These are phyloP conservation scores for Amaranthus palmeri DNA, from an alignment of 148 eudicot species.

Conservation along the genomic window DNA sequence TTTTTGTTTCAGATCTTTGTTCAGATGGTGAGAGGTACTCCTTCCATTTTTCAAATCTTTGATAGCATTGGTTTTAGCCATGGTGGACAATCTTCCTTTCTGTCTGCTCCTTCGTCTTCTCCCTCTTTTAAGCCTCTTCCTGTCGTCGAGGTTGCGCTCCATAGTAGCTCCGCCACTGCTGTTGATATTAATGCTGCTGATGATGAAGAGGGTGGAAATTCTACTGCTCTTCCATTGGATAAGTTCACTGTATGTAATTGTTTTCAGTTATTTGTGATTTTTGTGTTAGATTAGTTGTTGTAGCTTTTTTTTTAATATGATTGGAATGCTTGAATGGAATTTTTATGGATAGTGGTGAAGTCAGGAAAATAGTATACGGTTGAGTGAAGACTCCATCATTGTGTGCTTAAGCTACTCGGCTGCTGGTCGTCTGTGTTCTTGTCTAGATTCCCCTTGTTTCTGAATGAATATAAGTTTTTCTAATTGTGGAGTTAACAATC, in stretches of 20 bases:
- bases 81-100: conserved; percentile 31
- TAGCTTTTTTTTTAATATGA: too few relatives aligned
- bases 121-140: conserved; percentile 74
- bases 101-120: conserved; percentile 30
- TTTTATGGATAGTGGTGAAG: too few relatives aligned
- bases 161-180: conserved; percentile 24
- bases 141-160: conserved; percentile 60
- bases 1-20: conserved; percentile 90
- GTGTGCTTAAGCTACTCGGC: too few relatives aligned
- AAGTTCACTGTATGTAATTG: conserved; percentile 57
- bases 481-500: too few relatives aligned
- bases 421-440: too few relatives aligned
- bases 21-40: conserved; percentile 79
- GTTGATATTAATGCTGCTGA: conserved; percentile 20
- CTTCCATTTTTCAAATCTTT: conserved; percentile 59
- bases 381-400: too few relatives aligned
- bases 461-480: too few relatives aligned
- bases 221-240: conserved; percentile 15
- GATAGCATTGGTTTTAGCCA: conserved; percentile 44
- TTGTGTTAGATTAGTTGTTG: not conserved
- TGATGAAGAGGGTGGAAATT: conserved; percentile 6
- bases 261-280: not conserved
- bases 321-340: too few relatives aligned
- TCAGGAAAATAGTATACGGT: too few relatives aligned
- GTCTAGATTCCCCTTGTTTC: too few relatives aligned